Evolutionary conservation across 768 basidiomycete species (phyloP).

Genomic region (Mrakia frigida): DNA sequence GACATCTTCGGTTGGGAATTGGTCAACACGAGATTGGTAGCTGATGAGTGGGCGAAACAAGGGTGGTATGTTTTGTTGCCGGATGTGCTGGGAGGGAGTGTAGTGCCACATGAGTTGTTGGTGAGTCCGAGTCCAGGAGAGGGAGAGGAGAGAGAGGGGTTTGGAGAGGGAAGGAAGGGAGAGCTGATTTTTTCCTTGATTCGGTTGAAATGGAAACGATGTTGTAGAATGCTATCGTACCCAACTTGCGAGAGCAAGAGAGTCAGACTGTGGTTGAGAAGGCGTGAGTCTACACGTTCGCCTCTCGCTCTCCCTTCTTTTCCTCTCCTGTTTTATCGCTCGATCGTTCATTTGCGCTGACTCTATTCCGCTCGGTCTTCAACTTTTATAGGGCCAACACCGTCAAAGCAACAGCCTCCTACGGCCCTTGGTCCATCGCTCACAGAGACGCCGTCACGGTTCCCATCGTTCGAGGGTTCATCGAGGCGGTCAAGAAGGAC

Average conservation of each 20-base stretch:
- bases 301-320: not conserved
- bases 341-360: not conserved
- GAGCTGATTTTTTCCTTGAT: not conserved
- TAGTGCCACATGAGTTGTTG: conserved; percentile 9
- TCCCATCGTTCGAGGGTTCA: conserved; percentile 42
- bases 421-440: conserved; percentile 44
- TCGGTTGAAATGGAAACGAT: conserved; percentile 32
- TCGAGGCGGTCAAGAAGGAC: conserved; percentile 41
- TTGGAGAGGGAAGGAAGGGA: too few relatives aligned
- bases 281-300: not conserved
- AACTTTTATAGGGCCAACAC: conserved; percentile 30
- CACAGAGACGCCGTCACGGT: conserved; percentile 43
- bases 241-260: conserved; percentile 41
- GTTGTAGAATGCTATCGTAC: conserved; percentile 41
- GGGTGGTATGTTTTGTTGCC: conserved; percentile 44
- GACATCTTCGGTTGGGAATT: conserved; percentile 45
- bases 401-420: conserved; percentile 40
- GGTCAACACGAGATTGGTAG: conserved; percentile 38
- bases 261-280: conserved; percentile 20
- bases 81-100: conserved; percentile 39
- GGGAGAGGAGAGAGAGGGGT: too few relatives aligned
- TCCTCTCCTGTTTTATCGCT: not conserved
- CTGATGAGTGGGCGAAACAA: conserved; percentile 44
- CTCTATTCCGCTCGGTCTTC: not conserved
- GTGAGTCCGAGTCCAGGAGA: not conserved